Evolutionary conservation across 306 rosid genomes (phyloP).

Genomic region (Gastrolobium villosum): DNA sequence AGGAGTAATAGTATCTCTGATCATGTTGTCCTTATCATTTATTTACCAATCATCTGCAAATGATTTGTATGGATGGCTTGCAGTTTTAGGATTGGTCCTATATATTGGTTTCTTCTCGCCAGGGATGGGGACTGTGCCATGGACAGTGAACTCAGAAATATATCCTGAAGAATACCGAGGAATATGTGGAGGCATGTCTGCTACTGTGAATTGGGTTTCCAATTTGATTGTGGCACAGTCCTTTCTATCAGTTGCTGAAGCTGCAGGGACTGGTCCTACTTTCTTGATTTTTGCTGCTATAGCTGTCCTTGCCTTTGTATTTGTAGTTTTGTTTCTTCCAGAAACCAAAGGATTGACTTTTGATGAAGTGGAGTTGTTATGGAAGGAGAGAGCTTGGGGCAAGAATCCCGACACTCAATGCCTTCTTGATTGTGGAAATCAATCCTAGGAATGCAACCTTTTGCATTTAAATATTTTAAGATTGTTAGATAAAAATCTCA

Average conservation of each 20-base stretch:
- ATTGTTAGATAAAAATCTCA: too few species aligned
- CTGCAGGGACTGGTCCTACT: constrained; percentile 75
- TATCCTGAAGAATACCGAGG: constrained; percentile 90
- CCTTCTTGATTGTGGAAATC: constrained; percentile 61
- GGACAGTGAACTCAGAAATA: constrained; percentile 94
- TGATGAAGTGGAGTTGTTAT: constrained; percentile 87
- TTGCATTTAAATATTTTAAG: too few species aligned
- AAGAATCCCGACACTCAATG: constrained; percentile 53
- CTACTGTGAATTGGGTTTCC: constrained; percentile 91
- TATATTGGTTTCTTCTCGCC: constrained; percentile 86
- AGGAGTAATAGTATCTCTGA: constrained; percentile 78
- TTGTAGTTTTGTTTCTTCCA: constrained; percentile 71
- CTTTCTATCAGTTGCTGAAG: constrained; percentile 78
- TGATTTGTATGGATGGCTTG: constrained; percentile 73
- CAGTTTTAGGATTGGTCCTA: constrained; percentile 74
- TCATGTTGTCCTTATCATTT: constrained; percentile 69
- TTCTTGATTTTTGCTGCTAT: constrained; percentile 79
- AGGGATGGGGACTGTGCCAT: constrained; percentile 96
- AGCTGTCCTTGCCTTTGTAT: constrained; percentile 68
- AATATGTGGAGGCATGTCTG: constrained; percentile 93
- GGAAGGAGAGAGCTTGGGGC: constrained; percentile 90
- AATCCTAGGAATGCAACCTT: constrained; percentile 25
- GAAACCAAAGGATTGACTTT: constrained; percentile 93
- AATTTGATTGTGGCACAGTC: constrained; percentile 82
- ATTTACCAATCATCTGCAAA: constrained; percentile 58